phyloP scores from a whole-genome alignment of 805 yeast genomes.

The Kluyveromyces siamensis region DNA sequence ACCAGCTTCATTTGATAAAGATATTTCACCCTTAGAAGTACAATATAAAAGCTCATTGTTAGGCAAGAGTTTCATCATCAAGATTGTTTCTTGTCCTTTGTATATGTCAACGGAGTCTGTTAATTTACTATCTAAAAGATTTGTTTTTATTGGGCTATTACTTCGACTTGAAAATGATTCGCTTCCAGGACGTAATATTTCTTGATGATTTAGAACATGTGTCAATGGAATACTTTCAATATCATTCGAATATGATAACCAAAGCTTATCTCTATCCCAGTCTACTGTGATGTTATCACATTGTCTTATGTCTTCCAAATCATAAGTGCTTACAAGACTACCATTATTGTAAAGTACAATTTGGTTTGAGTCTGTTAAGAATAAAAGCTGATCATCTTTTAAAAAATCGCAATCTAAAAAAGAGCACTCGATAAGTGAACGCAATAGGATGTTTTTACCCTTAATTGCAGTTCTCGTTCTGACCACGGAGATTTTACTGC shows the following conservation, averaged over 20 bases:
- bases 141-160: conserved; percentile 1
- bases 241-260: neutral
- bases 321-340: conserved; percentile 7
- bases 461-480: conserved; percentile 29
- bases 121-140: neutral
- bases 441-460: conserved; percentile 55
- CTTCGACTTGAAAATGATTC: neutral
- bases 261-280: conserved; percentile 1
- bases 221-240: neutral
- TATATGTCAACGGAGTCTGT: neutral
- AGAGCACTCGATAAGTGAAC: conserved; percentile 38
- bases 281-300: neutral
- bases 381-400: conserved; percentile 13
- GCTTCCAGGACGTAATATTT: neutral
- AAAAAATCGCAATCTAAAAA: conserved; percentile 33
- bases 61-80: neutral
- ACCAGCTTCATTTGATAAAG: neutral
- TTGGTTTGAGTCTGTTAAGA: conserved; percentile 20
- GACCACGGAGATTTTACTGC: conserved; percentile 9
- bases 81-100: neutral
- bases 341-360: conserved; percentile 12
- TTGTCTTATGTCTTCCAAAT: conserved; percentile 2
- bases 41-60: neutral
- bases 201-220: conserved; percentile 1
- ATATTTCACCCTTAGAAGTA: conserved; percentile 1